These are phyloP conservation scores for Trametes pubescens DNA, from an alignment of 1,284 basidiomycete species.

Conservation along the genomic window DNA sequence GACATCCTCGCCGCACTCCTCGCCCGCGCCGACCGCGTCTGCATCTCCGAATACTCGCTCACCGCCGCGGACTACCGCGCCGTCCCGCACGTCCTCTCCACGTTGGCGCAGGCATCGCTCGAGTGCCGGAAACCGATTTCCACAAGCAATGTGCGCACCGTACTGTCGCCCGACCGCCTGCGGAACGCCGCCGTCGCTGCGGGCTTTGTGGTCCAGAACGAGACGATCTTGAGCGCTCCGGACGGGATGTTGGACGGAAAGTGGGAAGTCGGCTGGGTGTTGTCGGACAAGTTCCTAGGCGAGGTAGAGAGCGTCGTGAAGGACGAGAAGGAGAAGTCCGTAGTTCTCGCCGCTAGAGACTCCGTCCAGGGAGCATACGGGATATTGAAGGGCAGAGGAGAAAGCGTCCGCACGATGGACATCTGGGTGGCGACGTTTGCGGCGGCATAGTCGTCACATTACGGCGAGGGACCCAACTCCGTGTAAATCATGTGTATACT, in stretches of 20 bases:
- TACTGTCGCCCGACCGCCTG: constrained; percentile 47
- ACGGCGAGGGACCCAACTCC: background rate
- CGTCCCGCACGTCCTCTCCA: constrained; percentile 49
- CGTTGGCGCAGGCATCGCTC: constrained; percentile 48
- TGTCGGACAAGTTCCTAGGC: constrained; percentile 31
- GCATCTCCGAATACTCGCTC: constrained; percentile 51
- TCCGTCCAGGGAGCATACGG: constrained; percentile 33
- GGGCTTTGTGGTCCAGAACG: constrained; percentile 40
- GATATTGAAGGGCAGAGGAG: constrained; percentile 28
- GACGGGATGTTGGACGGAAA: constrained; percentile 45
- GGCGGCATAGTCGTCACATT: background rate
- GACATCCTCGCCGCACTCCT: constrained; percentile 45
- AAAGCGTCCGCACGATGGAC: constrained; percentile 45
- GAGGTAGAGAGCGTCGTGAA: constrained; percentile 35
- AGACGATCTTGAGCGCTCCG: constrained; percentile 40
- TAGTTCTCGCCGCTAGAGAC: constrained; percentile 42
- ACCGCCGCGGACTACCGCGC: constrained; percentile 36
- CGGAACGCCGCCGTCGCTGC: constrained; percentile 40
- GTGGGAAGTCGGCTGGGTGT: constrained; percentile 46
- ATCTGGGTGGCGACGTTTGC: constrained; percentile 40
- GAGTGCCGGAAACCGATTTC: constrained; percentile 45
- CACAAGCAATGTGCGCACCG: constrained; percentile 50
- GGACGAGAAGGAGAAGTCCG: constrained; percentile 41
- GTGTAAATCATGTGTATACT: background rate
- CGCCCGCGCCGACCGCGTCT: constrained; percentile 40